phyloP scores from a whole-genome alignment of 2,329 filamentous ascomycete genomes.

The Ophiocordyceps australis region DNA sequence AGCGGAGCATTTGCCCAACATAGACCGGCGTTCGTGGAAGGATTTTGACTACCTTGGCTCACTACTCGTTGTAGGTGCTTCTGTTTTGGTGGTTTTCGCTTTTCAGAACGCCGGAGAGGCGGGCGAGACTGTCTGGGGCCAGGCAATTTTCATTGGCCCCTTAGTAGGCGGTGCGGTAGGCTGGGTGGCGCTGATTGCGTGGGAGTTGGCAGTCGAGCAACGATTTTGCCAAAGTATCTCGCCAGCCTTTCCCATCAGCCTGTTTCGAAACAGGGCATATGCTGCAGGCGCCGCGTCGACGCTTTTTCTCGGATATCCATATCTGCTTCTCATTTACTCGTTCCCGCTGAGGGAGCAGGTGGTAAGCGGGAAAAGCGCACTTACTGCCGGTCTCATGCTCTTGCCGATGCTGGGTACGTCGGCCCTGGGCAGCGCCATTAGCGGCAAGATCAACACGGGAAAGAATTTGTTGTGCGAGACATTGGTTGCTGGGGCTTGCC shows the following conservation, averaged over 20 bases:
- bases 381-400: conserved; percentile 30
- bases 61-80: conserved; percentile 30
- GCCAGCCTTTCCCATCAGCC: conserved; percentile 25
- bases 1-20: conserved; percentile 16
- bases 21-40: conserved; percentile 22
- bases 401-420: conserved; percentile 32
- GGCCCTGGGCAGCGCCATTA: conserved; percentile 23
- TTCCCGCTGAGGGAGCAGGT: conserved; percentile 31
- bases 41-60: conserved; percentile 35
- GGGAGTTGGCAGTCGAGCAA: conserved; percentile 10
- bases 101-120: conserved; percentile 31
- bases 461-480: conserved; percentile 24
- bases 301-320: conserved; percentile 29
- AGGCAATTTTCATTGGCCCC: conserved; percentile 14
- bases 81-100: conserved; percentile 36
- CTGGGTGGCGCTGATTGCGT: conserved; percentile 10
- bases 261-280: conserved; percentile 29
- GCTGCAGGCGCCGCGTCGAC: conserved; percentile 22
- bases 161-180: conserved; percentile 10
- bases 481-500: conserved; percentile 18
- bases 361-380: conserved; percentile 24
- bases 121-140: conserved; percentile 20
- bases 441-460: conserved; percentile 21
- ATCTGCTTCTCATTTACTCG: conserved; percentile 26
- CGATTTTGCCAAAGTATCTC: conserved; percentile 10